These are phyloP conservation scores for Aspergillus quadrilineatus DNA, from an alignment of 2,329 filamentous ascomycete genomes.

Conservation along the genomic window DNA sequence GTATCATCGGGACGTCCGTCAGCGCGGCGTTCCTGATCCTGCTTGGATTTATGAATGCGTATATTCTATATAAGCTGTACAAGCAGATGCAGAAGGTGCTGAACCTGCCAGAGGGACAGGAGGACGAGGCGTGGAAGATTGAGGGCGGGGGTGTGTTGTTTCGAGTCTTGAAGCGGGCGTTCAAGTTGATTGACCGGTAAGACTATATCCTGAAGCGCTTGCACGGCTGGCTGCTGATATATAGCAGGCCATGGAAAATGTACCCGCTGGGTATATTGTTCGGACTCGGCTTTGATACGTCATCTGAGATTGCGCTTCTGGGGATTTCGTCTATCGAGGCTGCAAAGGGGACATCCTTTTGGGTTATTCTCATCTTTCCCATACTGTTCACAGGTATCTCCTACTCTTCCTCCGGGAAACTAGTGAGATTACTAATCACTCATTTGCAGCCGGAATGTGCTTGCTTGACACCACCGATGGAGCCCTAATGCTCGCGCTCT, in stretches of 20 bases:
- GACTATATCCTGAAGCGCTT: neutral
- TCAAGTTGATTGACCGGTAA: conserved; percentile 64
- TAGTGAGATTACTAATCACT: neutral
- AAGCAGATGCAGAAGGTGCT: conserved; percentile 65
- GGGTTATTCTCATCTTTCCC: conserved; percentile 92
- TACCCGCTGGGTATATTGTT: conserved; percentile 86
- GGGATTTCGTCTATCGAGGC: conserved; percentile 88
- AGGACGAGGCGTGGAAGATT: conserved; percentile 62
- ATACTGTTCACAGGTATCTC: conserved; percentile 75
- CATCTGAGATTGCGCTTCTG: conserved; percentile 86
- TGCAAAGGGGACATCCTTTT: conserved; percentile 80
- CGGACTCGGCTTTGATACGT: conserved; percentile 92
- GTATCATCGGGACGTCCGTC: conserved; percentile 85
- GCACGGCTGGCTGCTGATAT: neutral
- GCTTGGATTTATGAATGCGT: conserved; percentile 78
- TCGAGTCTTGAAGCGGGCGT: conserved; percentile 69
- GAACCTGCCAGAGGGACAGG: conserved; percentile 42
- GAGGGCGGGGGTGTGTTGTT: conserved; percentile 77
- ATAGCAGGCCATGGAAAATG: conserved; percentile 77
- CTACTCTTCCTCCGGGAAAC: neutral
- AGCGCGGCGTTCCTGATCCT: conserved; percentile 80
- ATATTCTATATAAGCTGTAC: conserved; percentile 79
- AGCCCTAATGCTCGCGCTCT: conserved; percentile 91
- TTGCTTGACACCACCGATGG: conserved; percentile 89
- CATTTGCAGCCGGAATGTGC: conserved; percentile 76